A percentile compares a stretch with the other conserved stretches of the same genome.
These are phyloP conservation scores for Yarrowia bubula DNA, from an alignment of 805 yeast genomes.

Conservation along the genomic window DNA sequence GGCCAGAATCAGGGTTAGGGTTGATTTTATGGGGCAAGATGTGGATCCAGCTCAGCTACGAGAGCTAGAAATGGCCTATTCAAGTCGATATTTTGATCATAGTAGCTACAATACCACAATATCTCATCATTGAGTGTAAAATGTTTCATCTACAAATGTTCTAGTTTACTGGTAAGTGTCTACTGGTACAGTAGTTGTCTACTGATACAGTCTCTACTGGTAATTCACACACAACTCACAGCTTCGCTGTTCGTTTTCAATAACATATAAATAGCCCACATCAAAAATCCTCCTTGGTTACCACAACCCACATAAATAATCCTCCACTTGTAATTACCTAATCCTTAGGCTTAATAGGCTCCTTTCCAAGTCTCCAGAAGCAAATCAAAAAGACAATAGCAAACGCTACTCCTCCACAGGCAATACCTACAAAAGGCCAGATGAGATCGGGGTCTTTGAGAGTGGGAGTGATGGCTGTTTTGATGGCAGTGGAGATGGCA, in stretches of 20 bases:
- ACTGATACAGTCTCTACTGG: too few species aligned
- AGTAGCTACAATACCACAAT: too few species aligned
- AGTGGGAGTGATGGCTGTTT: constrained; percentile 45
- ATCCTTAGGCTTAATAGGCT: neutral
- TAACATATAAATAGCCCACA: neutral
- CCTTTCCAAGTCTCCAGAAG: constrained; percentile 2
- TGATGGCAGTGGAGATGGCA: constrained; percentile 43
- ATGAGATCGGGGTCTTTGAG: constrained; percentile 45
- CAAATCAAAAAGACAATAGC: constrained; percentile 32
- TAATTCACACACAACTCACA: too few species aligned
- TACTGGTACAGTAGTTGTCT: too few species aligned
- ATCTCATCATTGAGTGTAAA: too few species aligned
- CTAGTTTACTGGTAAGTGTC: too few species aligned
- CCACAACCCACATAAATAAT: neutral
- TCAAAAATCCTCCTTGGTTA: neutral
- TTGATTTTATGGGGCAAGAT: too few species aligned
- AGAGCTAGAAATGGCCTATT: too few species aligned
- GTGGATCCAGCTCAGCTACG: too few species aligned
- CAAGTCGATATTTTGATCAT: too few species aligned
- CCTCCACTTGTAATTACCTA: neutral
- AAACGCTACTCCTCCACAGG: constrained; percentile 42
- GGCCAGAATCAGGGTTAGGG: too few species aligned
- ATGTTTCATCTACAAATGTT: too few species aligned
- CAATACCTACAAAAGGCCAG: constrained; percentile 46
- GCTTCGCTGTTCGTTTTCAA: neutral